Percentiles rank a stretch among this genome's conserved stretches.
Conservation (phyloP, 116 monocot genomes). For the Cymodocea nodosa region DNA sequence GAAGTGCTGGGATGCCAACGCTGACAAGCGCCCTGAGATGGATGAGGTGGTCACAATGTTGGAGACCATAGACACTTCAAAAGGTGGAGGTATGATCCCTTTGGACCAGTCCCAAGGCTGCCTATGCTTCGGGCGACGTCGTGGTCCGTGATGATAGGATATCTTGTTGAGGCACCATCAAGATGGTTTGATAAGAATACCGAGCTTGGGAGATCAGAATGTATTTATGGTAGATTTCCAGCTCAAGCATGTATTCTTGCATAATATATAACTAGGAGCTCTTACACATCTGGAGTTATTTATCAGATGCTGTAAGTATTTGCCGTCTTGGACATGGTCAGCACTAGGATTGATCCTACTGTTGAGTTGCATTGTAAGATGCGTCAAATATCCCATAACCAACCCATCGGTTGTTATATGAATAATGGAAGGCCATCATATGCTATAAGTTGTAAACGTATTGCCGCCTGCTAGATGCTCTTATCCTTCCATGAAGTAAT, state of each 20-base stretch:
- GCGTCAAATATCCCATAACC: too few species aligned
- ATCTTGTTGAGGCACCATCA: too few species aligned
- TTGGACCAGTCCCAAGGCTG: conserved; percentile 65
- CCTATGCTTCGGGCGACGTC: conserved; percentile 33
- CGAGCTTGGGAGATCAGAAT: conserved; percentile 4
- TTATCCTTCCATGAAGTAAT: too few species aligned
- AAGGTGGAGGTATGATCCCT: conserved; percentile 86
- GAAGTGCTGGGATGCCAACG: conserved; percentile 90
- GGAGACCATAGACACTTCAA: conserved; percentile 79
- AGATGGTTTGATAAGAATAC: neutral
- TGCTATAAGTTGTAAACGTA: too few species aligned
- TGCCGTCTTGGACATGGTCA: neutral
- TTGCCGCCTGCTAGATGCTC: too few species aligned
- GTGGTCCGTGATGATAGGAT: conserved; percentile 39
- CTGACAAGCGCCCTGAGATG: conserved; percentile 84
- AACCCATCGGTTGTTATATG: too few species aligned
- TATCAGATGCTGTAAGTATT: conserved; percentile 4
- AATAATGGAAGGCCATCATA: too few species aligned
- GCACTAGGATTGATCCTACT: too few species aligned
- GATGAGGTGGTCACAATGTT: conserved; percentile 71
- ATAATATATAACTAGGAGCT: neutral
- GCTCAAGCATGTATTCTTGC: conserved; percentile 3
- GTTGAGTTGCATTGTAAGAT: too few species aligned
- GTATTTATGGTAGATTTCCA: conserved; percentile 6
- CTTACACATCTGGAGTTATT: conserved; percentile 6